Conservation (phyloP, 768 basidiomycete species). For the Trametes coccinea region DNA sequence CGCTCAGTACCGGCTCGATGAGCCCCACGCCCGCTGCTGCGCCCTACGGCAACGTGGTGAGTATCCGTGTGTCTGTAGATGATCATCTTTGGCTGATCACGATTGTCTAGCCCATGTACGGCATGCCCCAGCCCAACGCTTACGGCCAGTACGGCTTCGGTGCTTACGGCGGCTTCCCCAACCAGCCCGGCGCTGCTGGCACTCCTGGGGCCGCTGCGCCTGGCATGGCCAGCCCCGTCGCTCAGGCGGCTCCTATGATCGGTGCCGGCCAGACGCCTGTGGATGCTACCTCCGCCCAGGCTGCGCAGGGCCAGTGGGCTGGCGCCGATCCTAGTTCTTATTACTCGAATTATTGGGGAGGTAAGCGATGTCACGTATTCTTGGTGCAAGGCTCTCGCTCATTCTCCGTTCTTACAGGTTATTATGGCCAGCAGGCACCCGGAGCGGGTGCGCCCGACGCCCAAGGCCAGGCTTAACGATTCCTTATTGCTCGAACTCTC, state of each 20-base stretch:
- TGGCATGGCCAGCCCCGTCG: slow-evolving; percentile 57
- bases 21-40: slow-evolving; percentile 60
- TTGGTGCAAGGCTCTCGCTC: neutral
- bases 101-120: slow-evolving; percentile 76
- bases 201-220: slow-evolving; percentile 46
- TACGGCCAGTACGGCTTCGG: slow-evolving; percentile 82
- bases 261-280: slow-evolving; percentile 52
- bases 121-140: slow-evolving; percentile 79
- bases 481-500: slow-evolving; percentile 13
- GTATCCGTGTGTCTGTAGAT: slow-evolving; percentile 28
- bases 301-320: slow-evolving; percentile 77
- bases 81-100: slow-evolving; percentile 5
- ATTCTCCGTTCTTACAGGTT: slow-evolving; percentile 47
- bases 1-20: slow-evolving; percentile 48
- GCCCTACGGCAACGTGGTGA: slow-evolving; percentile 81
- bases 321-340: slow-evolving; percentile 71
- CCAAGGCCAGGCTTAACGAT: slow-evolving; percentile 30
- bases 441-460: slow-evolving; percentile 60
- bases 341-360: slow-evolving; percentile 84
- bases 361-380: slow-evolving; percentile 41
- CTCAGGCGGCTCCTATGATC: slow-evolving; percentile 53
- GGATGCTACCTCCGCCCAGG: slow-evolving; percentile 51
- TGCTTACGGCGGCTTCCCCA: slow-evolving; percentile 71
- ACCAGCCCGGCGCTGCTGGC: slow-evolving; percentile 45
- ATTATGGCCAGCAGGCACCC: slow-evolving; percentile 74